These are phyloP conservation scores for Arabis alpina DNA, from an alignment of 345 rosid genomes.

Conservation along the genomic window DNA sequence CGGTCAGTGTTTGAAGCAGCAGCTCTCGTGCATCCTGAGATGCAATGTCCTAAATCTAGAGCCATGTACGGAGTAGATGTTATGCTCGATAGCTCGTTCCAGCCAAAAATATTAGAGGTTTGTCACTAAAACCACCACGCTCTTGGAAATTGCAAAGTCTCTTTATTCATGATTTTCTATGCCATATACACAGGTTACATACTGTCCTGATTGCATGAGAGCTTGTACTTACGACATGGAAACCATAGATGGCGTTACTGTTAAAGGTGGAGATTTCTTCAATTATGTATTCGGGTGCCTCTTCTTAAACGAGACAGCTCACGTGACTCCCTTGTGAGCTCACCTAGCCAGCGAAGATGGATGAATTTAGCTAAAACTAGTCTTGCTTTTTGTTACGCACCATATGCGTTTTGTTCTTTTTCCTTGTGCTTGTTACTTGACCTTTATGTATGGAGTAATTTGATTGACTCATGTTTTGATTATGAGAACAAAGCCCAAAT, in stretches of 20 bases:
- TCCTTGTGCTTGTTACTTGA: background rate
- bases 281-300: slow-evolving; percentile 80
- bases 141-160: background rate
- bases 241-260: slow-evolving; percentile 49
- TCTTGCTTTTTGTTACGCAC: slow-evolving; percentile 3
- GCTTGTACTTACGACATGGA: slow-evolving; percentile 81
- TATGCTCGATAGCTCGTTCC: slow-evolving; percentile 79
- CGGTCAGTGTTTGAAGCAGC: slow-evolving; percentile 84
- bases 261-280: slow-evolving; percentile 74
- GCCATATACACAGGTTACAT: slow-evolving; percentile 66
- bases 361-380: slow-evolving; percentile 20
- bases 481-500: too few relatives aligned
- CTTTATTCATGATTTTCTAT: slow-evolving; percentile 17
- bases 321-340: slow-evolving; percentile 61
- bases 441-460: too few relatives aligned
- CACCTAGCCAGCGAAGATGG: slow-evolving; percentile 4
- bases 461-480: too few relatives aligned
- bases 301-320: slow-evolving; percentile 66
- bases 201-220: slow-evolving; percentile 91
- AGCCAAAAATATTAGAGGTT: slow-evolving; percentile 93
- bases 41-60: slow-evolving; percentile 78
- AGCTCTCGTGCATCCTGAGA: slow-evolving; percentile 79
- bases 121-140: slow-evolving; percentile 35
- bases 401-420: background rate
- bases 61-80: slow-evolving; percentile 93